Evolutionary conservation across 2,329 filamentous ascomycete species (phyloP), one percentile per base, ranked within the genome.

Genomic region (Stagonosporopsis cucurbitacearum): DNA sequence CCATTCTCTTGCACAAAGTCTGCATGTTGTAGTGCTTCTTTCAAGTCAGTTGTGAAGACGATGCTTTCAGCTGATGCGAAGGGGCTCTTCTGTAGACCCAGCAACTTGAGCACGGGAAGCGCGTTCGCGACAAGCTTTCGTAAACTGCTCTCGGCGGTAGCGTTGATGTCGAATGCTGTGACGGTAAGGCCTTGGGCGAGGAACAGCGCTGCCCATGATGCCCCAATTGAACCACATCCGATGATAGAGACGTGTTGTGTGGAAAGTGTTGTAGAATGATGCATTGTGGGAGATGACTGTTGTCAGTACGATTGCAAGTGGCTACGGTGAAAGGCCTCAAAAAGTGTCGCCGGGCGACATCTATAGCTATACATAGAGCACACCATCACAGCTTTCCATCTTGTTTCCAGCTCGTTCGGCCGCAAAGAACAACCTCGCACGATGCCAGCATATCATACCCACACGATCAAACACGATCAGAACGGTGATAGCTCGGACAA

Each of bases 121-220:
- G 63, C 57, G 20, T 53, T 50, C 13, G 49, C 9, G 20, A 64
- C 50, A 8, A 64, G 49, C 6, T 53, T 57, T 19, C 50, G 57
- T 12, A 66, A 32, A 20, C 41, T 57, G 6, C 39, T 28, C 23
- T 55, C 43, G 48, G 75, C 68, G 2, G 77, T 71, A 19, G 69
- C 67, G 6, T 73, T 75, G 46, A 77, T 75, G 52, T 80, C 77
- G n/a, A 74, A 77, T 17, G 75, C 74, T 4, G 76, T 64, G n/a
- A 80, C 78, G 17, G 64, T 62, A n/a, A 75, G 58, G 19, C 75
- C 76, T 42, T 71, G 68, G 4, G 76, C 67, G 0, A 78, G 67
- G 45, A 78, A 78, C 0, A 79, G 65, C 9, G 73, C 74, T 2
- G 77, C 74, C 78, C 79, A 81, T 11, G 72, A 75, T 17, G 76